phyloP scores from a whole-genome alignment of 1,139 yeast genomes.

The Lodderomyces elongisporus region DNA sequence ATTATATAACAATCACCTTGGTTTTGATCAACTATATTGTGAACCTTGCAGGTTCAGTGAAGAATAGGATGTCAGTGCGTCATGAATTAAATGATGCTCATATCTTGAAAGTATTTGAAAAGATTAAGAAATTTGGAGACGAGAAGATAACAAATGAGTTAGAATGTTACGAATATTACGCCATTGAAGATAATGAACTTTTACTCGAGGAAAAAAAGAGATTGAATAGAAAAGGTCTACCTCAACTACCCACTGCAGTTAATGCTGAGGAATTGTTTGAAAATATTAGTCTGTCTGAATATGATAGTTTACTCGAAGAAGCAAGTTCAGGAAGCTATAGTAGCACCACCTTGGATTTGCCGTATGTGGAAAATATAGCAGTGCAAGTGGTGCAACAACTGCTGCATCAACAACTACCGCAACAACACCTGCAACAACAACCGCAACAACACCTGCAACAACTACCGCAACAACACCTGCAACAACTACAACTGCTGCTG shows the following conservation, averaged over 20 bases:
- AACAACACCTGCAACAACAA: too few relatives aligned
- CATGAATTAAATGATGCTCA: constrained; percentile 40
- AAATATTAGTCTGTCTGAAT: background rate
- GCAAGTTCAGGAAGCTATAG: background rate
- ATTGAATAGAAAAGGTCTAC: constrained; percentile 4
- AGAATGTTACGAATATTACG: constrained; percentile 35
- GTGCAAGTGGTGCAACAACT: background rate
- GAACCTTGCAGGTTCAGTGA: constrained; percentile 27
- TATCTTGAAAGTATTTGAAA: constrained; percentile 33
- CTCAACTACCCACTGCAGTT: constrained; percentile 1
- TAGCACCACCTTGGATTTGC: background rate
- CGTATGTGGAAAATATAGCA: background rate
- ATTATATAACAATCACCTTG: constrained; percentile 43
- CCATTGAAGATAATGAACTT: constrained; percentile 32
- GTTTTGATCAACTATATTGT: constrained; percentile 41
- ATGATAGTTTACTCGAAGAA: background rate
- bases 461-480: too few relatives aligned
- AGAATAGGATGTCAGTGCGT: constrained; percentile 31
- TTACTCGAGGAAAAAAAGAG: constrained; percentile 1
- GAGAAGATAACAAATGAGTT: constrained; percentile 42
- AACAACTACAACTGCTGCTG: too few relatives aligned
- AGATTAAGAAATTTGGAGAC: constrained; percentile 31
- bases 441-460: too few relatives aligned
- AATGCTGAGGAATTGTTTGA: background rate
- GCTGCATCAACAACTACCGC: too few relatives aligned